Evolutionary conservation across 2,329 filamentous ascomycete species (phyloP).

Genomic region (Xylariaceae sp.): DNA sequence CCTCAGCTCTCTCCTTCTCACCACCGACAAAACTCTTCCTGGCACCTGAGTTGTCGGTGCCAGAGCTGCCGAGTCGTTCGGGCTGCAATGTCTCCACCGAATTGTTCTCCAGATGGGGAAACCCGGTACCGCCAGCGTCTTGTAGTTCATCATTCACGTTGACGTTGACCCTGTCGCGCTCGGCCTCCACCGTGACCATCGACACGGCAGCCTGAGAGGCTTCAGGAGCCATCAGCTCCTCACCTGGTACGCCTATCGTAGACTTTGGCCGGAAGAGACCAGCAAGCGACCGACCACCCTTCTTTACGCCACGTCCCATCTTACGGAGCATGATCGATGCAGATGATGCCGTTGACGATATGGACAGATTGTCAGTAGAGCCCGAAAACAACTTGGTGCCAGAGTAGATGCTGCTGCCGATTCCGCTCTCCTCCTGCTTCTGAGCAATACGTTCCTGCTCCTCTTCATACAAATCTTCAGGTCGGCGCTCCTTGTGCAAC

Average conservation of each 20-base stretch:
- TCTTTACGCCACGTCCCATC: constrained; percentile 99
- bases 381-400: constrained; percentile 78
- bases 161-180: constrained; percentile 75
- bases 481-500: constrained; percentile 57
- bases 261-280: constrained; percentile 95
- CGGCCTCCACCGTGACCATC: constrained; percentile 92
- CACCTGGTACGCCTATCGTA: constrained; percentile 66
- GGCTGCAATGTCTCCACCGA: constrained; percentile 58
- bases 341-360: constrained; percentile 82
- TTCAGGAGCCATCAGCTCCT: constrained; percentile 58
- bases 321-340: constrained; percentile 93
- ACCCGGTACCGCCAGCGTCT: constrained; percentile 65
- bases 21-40: constrained; percentile 88
- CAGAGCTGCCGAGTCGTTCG: constrained; percentile 48
- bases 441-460: constrained; percentile 89
- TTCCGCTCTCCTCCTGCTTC: constrained; percentile 83
- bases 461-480: constrained; percentile 64
- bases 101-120: constrained; percentile 76
- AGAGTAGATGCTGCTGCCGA: constrained; percentile 90
- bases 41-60: constrained; percentile 53
- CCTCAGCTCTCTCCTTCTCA: constrained; percentile 83
- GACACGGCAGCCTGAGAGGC: constrained; percentile 79
- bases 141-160: constrained; percentile 62
- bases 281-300: constrained; percentile 80
- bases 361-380: constrained; percentile 90